These are phyloP conservation scores for Yarrowia sp. DNA, from an alignment of 805 yeast genomes.

Conservation along the genomic window DNA sequence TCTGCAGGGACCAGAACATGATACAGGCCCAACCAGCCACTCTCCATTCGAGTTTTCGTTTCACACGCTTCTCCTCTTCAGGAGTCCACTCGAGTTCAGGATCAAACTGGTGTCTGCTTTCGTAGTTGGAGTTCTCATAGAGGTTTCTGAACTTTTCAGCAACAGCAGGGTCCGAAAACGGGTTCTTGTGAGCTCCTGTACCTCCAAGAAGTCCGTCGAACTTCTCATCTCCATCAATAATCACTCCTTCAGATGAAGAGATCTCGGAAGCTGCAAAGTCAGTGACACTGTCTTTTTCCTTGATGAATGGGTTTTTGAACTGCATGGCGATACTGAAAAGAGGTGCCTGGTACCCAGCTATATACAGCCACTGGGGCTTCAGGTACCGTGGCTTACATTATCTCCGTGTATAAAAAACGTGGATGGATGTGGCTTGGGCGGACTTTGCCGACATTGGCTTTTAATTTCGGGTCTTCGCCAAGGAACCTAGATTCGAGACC, in stretches of 20 bases:
- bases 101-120: slow-evolving; percentile 57
- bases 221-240: not conserved
- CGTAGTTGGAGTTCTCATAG: slow-evolving; percentile 53
- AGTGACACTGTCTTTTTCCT: not conserved
- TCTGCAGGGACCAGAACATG: slow-evolving; percentile 57
- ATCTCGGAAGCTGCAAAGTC: not conserved
- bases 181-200: slow-evolving; percentile 32
- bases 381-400: no score
- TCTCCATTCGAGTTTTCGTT: slow-evolving; percentile 53
- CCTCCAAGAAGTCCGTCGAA: not conserved
- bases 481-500: not conserved
- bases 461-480: not conserved
- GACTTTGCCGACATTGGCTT: not conserved
- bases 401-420: no score
- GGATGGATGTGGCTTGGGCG: not conserved
- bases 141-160: slow-evolving; percentile 47
- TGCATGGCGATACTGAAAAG: not conserved
- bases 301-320: not conserved
- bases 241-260: not conserved
- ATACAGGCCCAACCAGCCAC: slow-evolving; percentile 59
- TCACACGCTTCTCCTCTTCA: slow-evolving; percentile 50
- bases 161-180: slow-evolving; percentile 46
- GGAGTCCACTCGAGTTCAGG: slow-evolving; percentile 55
- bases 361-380: slow-evolving; percentile 8
- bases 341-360: not conserved